These are phyloP conservation scores for Phaseolus lunatus DNA, from an alignment of 306 rosid genomes.

Conservation along the genomic window DNA sequence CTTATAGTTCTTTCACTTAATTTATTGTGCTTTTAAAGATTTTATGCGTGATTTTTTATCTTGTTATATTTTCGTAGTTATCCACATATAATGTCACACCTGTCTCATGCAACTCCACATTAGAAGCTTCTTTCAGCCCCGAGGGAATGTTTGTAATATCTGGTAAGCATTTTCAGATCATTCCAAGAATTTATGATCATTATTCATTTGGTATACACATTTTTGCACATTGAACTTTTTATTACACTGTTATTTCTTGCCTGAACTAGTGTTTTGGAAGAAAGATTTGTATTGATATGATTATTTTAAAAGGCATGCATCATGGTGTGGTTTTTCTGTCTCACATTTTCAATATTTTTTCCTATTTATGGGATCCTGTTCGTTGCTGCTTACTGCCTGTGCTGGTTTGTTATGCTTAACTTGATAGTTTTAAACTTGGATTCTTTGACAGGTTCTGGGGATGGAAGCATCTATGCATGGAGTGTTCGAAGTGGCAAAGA, in stretches of 20 bases:
- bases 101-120: slow-evolving; percentile 76
- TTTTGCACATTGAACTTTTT: not conserved
- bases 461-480: slow-evolving; percentile 94
- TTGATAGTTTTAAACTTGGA: slow-evolving; percentile 30
- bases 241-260: not conserved
- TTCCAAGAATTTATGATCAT: slow-evolving; percentile 2
- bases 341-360: slow-evolving; percentile 25
- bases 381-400: slow-evolving; percentile 32
- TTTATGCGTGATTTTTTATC: slow-evolving; percentile 32
- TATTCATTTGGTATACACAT: slow-evolving; percentile 25
- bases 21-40: slow-evolving; percentile 34
- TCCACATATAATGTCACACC: slow-evolving; percentile 80
- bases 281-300: slow-evolving; percentile 6
- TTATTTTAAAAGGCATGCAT: not conserved
- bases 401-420: slow-evolving; percentile 37
- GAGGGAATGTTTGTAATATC: slow-evolving; percentile 97
- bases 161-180: slow-evolving; percentile 54
- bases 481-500: slow-evolving; percentile 88
- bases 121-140: slow-evolving; percentile 98
- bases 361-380: slow-evolving; percentile 5
- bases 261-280: slow-evolving; percentile 26
- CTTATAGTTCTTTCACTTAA: slow-evolving; percentile 9
- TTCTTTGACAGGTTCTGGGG: slow-evolving; percentile 80
- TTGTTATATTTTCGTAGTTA: slow-evolving; percentile 56
- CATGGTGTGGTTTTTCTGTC: slow-evolving; percentile 8